Conservation (phyloP, 202 grass and related monocot species). For the Eragrostis tef region DNA sequence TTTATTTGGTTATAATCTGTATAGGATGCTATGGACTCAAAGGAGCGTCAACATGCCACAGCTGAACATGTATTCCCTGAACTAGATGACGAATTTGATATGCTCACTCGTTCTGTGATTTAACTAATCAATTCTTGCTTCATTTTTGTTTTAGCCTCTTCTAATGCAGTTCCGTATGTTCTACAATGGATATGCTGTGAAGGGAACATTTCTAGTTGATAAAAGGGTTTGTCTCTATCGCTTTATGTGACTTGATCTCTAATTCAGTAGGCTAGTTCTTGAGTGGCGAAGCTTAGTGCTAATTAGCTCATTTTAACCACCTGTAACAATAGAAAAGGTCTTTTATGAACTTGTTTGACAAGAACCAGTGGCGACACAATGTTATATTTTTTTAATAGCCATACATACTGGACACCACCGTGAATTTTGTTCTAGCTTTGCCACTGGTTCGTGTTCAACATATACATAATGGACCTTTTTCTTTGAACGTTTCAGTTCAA, state of each 20-base stretch:
- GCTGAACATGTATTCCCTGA: constrained; percentile 44
- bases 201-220: constrained; percentile 71
- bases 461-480: too few relatives aligned
- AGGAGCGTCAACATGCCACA: constrained; percentile 32
- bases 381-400: too few relatives aligned
- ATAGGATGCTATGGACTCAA: constrained; percentile 48
- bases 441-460: constrained; percentile 9
- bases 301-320: neutral
- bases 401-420: neutral
- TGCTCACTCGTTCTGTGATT: neutral
- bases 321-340: neutral
- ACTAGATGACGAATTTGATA: constrained; percentile 1
- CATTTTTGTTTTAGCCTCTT: constrained; percentile 59
- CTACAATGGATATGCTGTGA: constrained; percentile 61
- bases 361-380: too few relatives aligned
- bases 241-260: constrained; percentile 4
- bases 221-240: constrained; percentile 51
- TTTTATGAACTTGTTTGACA: too few relatives aligned
- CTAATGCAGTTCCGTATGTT: constrained; percentile 83
- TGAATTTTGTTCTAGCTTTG: neutral
- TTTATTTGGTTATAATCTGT: constrained; percentile 24
- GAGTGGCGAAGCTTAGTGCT: neutral
- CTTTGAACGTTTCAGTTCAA: neutral
- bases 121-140: constrained; percentile 32
- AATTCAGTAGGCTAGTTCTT: neutral